phyloP scores from a whole-genome alignment of 2,329 filamentous ascomycete species.

The Celoporthe dispersa region DNA sequence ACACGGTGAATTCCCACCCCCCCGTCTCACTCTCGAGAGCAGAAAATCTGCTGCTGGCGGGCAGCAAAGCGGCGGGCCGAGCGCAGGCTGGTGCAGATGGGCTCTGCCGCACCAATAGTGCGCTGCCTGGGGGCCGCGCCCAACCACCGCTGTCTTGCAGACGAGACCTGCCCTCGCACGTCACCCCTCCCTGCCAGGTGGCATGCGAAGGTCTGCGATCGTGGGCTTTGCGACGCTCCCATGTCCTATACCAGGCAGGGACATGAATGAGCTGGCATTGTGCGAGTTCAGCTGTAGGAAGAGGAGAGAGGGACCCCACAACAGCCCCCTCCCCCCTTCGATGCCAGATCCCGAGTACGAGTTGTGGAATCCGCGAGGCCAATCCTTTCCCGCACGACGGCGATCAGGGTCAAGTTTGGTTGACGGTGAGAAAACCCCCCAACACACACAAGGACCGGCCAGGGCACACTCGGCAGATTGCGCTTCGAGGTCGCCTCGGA shows the following conservation, averaged over 20 bases:
- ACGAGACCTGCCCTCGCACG: not conserved
- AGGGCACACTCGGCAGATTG: not conserved
- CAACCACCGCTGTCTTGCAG: not conserved
- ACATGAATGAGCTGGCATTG: not conserved
- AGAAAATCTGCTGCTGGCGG: not conserved
- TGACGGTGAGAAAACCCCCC: not conserved
- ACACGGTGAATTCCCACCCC: not conserved
- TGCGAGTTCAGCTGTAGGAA: not conserved
- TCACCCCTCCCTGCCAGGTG: not conserved
- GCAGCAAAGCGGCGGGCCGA: not conserved
- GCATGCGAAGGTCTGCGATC: not conserved
- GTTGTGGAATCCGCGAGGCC: not conserved
- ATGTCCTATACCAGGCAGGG: not conserved
- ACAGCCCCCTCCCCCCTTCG: too few species aligned
- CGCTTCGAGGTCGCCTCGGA: not conserved
- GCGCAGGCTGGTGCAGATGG: not conserved
- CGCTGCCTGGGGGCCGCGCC: not conserved
- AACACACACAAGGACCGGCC: not conserved
- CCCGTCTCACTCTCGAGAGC: not conserved
- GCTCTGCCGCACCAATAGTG: constrained; percentile 3
- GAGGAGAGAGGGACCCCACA: not conserved
- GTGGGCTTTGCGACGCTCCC: not conserved
- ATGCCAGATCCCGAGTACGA: not conserved
- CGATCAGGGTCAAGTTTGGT: constrained; percentile 1
- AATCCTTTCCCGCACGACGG: not conserved